Base-by-base conservation (phyloP, 768 basidiomycete species). In the Macrolepiota fuliginosa region DNA sequence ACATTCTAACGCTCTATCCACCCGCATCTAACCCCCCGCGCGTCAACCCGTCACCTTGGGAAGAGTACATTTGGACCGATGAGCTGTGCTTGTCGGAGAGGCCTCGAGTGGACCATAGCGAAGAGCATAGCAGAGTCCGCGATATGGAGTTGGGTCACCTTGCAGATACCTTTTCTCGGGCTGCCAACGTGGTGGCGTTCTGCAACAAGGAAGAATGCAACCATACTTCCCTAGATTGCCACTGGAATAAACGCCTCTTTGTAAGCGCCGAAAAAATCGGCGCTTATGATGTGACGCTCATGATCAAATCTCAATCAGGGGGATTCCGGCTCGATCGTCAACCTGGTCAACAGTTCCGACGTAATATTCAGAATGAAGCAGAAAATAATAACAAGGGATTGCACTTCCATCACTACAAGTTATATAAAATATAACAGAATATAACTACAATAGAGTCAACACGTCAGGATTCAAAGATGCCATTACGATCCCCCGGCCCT, bases 201-300 rank as follows among this genome's bases (percentile, higher is more conserved):
- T 69, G 68, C 57, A 25, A 62, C 47, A 29, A 29, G 24, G 13
- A n/a, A 11, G 58, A 56, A 6, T 69, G 68, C 56, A 54, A 62
- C 19, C 68, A 69, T 53, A 63, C 61, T 13, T 37, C 45, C 35
- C 29, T 61, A 13, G 56, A 46, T 11, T 69, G 68, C 40, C 57
- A 49, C 13, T 69, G 68, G 68, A 65, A 62, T 12, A 40, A 37
- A 1, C 66, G 68, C 2, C 35, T 69, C 15, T 69, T 58, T 29
- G 63, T 68, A 10, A 56, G 69, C n/a, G 37, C 68, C 5, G 68
- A 69, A 40, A 67, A 69, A 25, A 42, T 69, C 9, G 65, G 65
- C 49, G 64, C 68, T 4, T 22, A 60, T 1, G 60, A 29, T 15
- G 62, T 69, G 17, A 40, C 65, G 10, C 52, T 35, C 12, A 63